Conservation (phyloP, 108 stramenopile genomes). For the Cyclostephanos invisitatus region DNA sequence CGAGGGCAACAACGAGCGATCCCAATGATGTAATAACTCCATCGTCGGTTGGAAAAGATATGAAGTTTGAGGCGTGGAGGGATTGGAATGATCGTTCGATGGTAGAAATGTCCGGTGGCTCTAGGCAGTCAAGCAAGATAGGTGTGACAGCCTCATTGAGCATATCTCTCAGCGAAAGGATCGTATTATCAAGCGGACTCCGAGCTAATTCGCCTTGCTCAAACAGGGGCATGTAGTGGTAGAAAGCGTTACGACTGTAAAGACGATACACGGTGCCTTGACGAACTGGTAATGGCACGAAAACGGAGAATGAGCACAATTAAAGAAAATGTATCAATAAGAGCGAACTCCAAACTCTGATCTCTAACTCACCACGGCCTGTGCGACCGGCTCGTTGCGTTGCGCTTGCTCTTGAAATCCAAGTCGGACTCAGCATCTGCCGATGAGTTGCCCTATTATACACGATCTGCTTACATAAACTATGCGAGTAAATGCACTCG, state of each 20-base stretch:
- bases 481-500: background rate
- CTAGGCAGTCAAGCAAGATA: slow-evolving; percentile 74
- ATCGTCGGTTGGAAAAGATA: slow-evolving; percentile 59
- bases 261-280: slow-evolving; percentile 90
- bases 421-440: slow-evolving; percentile 81
- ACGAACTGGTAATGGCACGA: slow-evolving; percentile 61
- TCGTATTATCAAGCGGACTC: slow-evolving; percentile 80
- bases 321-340: background rate
- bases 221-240: slow-evolving; percentile 68
- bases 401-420: slow-evolving; percentile 89
- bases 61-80: slow-evolving; percentile 66
- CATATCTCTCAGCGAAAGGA: slow-evolving; percentile 76
- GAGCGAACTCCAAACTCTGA: background rate
- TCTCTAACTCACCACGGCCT: slow-evolving; percentile 10
- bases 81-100: slow-evolving; percentile 80
- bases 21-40: slow-evolving; percentile 77
- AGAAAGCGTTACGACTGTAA: slow-evolving; percentile 66
- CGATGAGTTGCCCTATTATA: slow-evolving; percentile 75
- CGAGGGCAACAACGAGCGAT: slow-evolving; percentile 70
- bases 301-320: background rate
- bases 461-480: slow-evolving; percentile 73
- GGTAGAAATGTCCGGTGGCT: slow-evolving; percentile 71
- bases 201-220: slow-evolving; percentile 81
- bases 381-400: slow-evolving; percentile 96
- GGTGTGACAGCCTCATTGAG: slow-evolving; percentile 69